These are phyloP conservation scores for Nakaseomyces sp. DNA, from an alignment of 1,139 yeast genomes.

Conservation along the genomic window DNA sequence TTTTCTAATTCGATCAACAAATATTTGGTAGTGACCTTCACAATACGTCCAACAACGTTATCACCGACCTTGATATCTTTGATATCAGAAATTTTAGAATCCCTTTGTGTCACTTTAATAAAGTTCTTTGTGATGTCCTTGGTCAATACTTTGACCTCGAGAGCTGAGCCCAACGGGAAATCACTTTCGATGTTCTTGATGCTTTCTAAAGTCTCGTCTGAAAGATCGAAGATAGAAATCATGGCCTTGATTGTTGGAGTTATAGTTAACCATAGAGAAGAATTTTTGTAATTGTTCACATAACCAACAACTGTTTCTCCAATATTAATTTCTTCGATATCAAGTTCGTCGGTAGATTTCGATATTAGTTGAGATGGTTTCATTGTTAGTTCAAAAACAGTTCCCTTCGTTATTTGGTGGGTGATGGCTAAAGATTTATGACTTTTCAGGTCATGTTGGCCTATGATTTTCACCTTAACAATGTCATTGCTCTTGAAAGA, in stretches of 20 bases:
- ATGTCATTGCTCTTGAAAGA: constrained; percentile 51
- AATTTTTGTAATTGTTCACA: constrained; percentile 51
- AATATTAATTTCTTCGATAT: constrained; percentile 42
- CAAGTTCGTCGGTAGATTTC: constrained; percentile 37
- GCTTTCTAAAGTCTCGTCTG: constrained; percentile 42
- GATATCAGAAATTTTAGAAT: constrained; percentile 35
- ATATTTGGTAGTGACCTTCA: constrained; percentile 52
- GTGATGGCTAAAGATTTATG: constrained; percentile 65
- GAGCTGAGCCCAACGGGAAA: constrained; percentile 64
- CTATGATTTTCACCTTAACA: constrained; percentile 60
- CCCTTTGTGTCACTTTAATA: constrained; percentile 46
- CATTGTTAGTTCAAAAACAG: constrained; percentile 59
- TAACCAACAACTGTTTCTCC: constrained; percentile 59
- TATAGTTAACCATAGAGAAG: constrained; percentile 59
- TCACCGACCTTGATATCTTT: constrained; percentile 52
- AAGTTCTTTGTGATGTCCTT: constrained; percentile 37
- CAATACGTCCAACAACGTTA: constrained; percentile 54
- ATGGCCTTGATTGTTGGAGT: constrained; percentile 64
- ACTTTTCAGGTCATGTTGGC: constrained; percentile 65
- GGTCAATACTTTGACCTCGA: constrained; percentile 45
- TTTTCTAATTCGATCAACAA: constrained; percentile 62
- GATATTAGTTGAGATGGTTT: constrained; percentile 37
- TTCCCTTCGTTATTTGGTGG: constrained; percentile 47
- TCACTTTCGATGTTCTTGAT: constrained; percentile 40
- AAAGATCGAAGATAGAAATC: constrained; percentile 56